These are phyloP conservation scores for Mycena maculata DNA, from an alignment of 768 basidiomycete species.

Conservation along the genomic window DNA sequence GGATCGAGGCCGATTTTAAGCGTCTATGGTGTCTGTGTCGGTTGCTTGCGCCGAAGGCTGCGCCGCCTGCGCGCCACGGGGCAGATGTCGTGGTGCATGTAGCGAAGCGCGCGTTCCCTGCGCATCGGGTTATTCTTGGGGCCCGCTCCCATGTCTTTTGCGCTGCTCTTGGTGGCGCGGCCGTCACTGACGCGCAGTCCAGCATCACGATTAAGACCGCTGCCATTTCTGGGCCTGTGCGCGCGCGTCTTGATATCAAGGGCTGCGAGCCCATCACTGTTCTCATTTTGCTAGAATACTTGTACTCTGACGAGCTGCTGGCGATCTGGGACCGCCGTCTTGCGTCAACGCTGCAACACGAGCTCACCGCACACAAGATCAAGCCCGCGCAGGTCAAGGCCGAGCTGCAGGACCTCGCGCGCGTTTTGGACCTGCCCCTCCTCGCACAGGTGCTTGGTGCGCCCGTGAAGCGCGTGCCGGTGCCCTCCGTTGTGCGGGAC, in stretches of 20 bases:
- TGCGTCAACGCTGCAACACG: conserved; percentile 53
- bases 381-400: conserved; percentile 62
- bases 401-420: conserved; percentile 72
- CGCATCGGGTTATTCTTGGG: conserved; percentile 74
- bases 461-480: conserved; percentile 66
- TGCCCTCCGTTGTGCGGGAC: conserved; percentile 61
- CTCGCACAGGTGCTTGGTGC: conserved; percentile 68
- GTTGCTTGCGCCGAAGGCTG: conserved; percentile 44
- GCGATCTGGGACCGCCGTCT: conserved; percentile 88
- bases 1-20: conserved; percentile 51
- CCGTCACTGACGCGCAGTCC: conserved; percentile 23
- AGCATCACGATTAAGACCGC: conserved; percentile 31
- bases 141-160: conserved; percentile 64
- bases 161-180: conserved; percentile 51
- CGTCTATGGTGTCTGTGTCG: conserved; percentile 48
- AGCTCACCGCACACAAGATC: conserved; percentile 54
- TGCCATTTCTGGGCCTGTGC: conserved; percentile 33
- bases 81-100: conserved; percentile 72
- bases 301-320: conserved; percentile 89
- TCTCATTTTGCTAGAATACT: conserved; percentile 81
- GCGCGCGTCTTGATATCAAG: conserved; percentile 55
- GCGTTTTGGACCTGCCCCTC: conserved; percentile 65
- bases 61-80: conserved; percentile 54
- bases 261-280: conserved; percentile 74
- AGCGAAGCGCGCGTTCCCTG: conserved; percentile 62